Conservation (phyloP, 108 stramenopile species). For the Aurantiochytrium sp. region DNA sequence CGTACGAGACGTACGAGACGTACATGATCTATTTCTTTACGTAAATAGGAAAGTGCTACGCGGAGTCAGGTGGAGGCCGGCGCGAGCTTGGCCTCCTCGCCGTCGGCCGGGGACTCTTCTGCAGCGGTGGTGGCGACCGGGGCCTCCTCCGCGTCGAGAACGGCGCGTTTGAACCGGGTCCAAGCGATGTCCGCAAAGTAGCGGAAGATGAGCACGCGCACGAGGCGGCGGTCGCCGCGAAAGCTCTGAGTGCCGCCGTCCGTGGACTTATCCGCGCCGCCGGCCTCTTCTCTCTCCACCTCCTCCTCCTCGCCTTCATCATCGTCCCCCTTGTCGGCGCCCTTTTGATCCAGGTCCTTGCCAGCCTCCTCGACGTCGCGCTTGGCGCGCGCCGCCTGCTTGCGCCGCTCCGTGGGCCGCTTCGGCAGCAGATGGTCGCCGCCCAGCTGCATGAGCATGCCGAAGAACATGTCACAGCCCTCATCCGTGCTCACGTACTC, state of each 20-base stretch:
- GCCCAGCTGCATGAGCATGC: conserved; percentile 26
- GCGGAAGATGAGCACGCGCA: conserved; percentile 6
- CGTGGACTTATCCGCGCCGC: not conserved
- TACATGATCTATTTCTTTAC: too few species aligned
- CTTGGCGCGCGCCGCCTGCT: not conserved
- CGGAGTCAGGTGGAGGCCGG: too few species aligned
- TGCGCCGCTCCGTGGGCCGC: conserved; percentile 19
- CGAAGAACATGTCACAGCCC: conserved; percentile 26
- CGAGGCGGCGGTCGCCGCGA: conserved; percentile 14
- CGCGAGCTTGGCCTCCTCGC: too few species aligned
- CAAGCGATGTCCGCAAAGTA: conserved; percentile 27
- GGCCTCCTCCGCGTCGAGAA: not conserved
- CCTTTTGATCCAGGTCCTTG: not conserved
- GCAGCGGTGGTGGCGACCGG: not conserved
- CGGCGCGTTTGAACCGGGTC: conserved; percentile 6
- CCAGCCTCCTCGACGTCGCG: not conserved
- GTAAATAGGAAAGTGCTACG: too few species aligned
- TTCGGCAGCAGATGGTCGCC: conserved; percentile 12
- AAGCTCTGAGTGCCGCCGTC: conserved; percentile 7
- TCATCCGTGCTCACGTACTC: not conserved
- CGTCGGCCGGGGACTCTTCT: not conserved
- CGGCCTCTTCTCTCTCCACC: not conserved
- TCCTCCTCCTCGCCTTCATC: not conserved
- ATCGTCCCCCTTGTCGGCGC: not conserved
- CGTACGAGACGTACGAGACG: too few species aligned